These are phyloP conservation scores for Trichoderma semiorbis DNA, from an alignment of 2,329 filamentous ascomycete species.

Conservation along the genomic window DNA sequence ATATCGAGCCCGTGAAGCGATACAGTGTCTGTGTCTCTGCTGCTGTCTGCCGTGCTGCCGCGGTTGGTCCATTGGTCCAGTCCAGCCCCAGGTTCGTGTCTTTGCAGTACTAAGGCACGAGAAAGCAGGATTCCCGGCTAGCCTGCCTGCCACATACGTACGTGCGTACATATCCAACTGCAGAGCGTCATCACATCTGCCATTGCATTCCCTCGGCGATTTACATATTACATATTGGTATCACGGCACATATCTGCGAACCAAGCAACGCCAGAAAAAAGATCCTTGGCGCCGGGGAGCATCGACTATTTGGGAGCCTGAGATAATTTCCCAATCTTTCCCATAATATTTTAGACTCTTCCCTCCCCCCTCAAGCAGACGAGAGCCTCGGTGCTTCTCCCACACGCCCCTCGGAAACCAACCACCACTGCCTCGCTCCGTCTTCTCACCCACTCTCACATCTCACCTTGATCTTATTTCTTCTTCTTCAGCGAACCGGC, in stretches of 20 bases:
- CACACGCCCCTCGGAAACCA: neutral
- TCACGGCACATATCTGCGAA: constrained; percentile 6
- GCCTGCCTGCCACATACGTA: neutral
- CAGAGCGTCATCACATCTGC: constrained; percentile 12
- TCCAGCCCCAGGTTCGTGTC: neutral
- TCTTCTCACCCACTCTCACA: neutral
- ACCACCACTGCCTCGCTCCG: neutral
- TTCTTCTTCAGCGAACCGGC: constrained; percentile 3
- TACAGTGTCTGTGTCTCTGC: neutral
- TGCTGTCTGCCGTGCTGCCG: neutral
- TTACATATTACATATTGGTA: constrained; percentile 4
- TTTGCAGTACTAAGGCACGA: neutral
- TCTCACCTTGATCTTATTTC: neutral
- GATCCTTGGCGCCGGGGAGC: constrained; percentile 16
- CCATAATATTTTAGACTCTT: constrained; percentile 17
- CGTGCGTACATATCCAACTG: neutral
- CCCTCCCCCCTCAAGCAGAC: neutral
- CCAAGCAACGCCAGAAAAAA: constrained; percentile 1
- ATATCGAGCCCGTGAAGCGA: neutral
- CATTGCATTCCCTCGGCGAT: constrained; percentile 5
- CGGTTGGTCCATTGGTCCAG: neutral
- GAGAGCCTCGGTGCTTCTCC: neutral
- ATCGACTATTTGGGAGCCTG: constrained; percentile 7
- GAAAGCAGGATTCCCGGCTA: constrained; percentile 11
- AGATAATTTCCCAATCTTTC: constrained; percentile 15